These are phyloP conservation scores for Camelina sativa DNA, from an alignment of 345 rosid genomes.

Conservation along the genomic window DNA sequence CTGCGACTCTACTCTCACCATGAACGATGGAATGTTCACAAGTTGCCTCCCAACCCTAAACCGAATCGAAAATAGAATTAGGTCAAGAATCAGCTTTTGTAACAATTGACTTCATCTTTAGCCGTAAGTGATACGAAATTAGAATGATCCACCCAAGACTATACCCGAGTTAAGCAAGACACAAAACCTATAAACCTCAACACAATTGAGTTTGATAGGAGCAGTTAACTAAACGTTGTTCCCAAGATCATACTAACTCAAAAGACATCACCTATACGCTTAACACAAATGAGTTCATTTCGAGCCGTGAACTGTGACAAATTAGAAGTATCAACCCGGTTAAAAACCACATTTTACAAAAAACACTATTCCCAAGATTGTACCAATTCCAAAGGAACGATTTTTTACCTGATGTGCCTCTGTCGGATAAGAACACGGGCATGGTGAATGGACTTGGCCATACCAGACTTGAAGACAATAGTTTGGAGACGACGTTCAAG, in stretches of 20 bases:
- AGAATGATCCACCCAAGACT: not conserved
- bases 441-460: constrained; percentile 72
- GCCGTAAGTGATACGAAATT: not conserved
- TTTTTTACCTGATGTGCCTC: constrained; percentile 57
- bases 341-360: not conserved
- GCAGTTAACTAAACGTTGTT: not conserved
- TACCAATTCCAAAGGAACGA: not conserved
- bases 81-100: not conserved
- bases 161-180: not conserved
- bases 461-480: constrained; percentile 55
- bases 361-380: not conserved
- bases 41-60: constrained; percentile 53
- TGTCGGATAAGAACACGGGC: constrained; percentile 68
- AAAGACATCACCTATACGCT: not conserved
- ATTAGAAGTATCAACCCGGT: not conserved
- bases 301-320: too few species aligned
- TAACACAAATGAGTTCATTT: not conserved
- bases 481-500: constrained; percentile 55
- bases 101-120: not conserved
- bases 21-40: constrained; percentile 53
- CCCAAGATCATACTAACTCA: not conserved
- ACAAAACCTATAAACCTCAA: not conserved
- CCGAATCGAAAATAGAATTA: not conserved
- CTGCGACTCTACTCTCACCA: constrained; percentile 52
- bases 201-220: not conserved